Percentiles rank a stretch among this genome's conserved stretches.
Conservation (phyloP, 2,329 filamentous ascomycete species). For the Penicillium sp. region DNA sequence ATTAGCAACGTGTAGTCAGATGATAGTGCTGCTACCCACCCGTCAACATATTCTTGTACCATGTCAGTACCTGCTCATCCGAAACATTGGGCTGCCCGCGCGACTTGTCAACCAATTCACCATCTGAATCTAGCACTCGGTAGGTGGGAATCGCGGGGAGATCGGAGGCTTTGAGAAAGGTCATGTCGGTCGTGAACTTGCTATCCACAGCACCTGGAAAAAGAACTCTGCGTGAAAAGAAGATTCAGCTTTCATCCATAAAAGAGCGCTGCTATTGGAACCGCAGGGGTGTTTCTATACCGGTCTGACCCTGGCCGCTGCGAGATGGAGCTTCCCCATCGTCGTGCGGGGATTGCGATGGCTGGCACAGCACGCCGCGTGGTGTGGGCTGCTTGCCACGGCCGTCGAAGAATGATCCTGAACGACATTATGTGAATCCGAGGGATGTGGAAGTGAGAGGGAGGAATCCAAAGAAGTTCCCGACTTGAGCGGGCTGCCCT, state of each 20-base stretch:
- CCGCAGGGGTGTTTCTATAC: constrained; percentile 45
- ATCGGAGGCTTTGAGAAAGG: constrained; percentile 74
- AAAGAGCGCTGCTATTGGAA: background rate
- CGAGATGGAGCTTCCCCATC: constrained; percentile 60
- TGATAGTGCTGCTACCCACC: constrained; percentile 39
- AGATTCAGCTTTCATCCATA: constrained; percentile 5
- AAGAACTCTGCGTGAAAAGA: constrained; percentile 52
- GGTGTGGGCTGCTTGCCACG: background rate
- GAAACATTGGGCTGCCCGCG: constrained; percentile 69
- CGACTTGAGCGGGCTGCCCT: no score
- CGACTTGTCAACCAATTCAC: constrained; percentile 75
- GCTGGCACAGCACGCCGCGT: background rate
- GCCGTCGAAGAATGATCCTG: background rate
- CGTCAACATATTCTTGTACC: constrained; percentile 69
- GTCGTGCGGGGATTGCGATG: constrained; percentile 27
- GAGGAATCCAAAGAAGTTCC: background rate
- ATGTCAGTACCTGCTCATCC: constrained; percentile 62
- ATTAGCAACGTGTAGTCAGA: constrained; percentile 14
- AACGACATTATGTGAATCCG: background rate
- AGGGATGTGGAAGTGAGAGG: background rate
- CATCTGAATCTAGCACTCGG: constrained; percentile 87
- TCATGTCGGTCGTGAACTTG: constrained; percentile 80
- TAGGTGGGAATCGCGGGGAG: constrained; percentile 85
- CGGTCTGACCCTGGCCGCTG: constrained; percentile 64
- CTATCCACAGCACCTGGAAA: constrained; percentile 97